These are phyloP conservation scores for Scheffersomyces amazonensis DNA, from an alignment of 805 yeast species.

Conservation along the genomic window DNA sequence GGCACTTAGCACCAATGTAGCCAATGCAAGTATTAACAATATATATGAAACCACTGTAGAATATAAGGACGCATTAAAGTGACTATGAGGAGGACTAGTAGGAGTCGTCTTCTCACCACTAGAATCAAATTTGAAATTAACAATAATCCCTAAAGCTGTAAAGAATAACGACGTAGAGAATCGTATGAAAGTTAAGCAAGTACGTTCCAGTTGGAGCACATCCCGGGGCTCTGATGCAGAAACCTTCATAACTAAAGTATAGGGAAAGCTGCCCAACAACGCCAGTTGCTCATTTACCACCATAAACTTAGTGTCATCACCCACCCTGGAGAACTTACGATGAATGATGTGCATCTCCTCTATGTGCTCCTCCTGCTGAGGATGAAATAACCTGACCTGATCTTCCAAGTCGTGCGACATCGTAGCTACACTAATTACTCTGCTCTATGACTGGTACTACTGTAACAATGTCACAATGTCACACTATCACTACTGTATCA, in stretches of 20 bases:
- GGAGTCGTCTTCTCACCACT: constrained; percentile 8
- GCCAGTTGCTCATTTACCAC: constrained; percentile 2
- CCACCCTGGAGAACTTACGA: no score
- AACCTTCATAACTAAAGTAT: constrained; percentile 20
- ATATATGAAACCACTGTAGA: constrained; percentile 31
- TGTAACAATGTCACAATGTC: no score
- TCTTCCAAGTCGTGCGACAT: no score
- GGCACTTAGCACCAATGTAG: constrained; percentile 35
- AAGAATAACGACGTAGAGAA: constrained; percentile 45
- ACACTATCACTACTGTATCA: no score
- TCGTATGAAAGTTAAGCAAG: constrained; percentile 47
- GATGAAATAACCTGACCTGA: no score
- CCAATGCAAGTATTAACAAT: constrained; percentile 36
- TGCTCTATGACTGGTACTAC: no score
- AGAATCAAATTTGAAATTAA: constrained; percentile 44
- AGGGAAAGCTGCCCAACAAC: constrained; percentile 13
- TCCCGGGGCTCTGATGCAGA: constrained; percentile 52
- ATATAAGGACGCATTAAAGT: constrained; percentile 11
- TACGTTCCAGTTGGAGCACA: constrained; percentile 51
- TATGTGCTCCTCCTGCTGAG: no score
- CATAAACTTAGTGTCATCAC: neutral
- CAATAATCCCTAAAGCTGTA: constrained; percentile 44
- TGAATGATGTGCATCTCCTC: no score
- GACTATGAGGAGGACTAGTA: constrained; percentile 3
- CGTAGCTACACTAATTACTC: no score